These are phyloP conservation scores for Holtermannia corniformis DNA, from an alignment of 768 basidiomycete species.

Conservation along the genomic window DNA sequence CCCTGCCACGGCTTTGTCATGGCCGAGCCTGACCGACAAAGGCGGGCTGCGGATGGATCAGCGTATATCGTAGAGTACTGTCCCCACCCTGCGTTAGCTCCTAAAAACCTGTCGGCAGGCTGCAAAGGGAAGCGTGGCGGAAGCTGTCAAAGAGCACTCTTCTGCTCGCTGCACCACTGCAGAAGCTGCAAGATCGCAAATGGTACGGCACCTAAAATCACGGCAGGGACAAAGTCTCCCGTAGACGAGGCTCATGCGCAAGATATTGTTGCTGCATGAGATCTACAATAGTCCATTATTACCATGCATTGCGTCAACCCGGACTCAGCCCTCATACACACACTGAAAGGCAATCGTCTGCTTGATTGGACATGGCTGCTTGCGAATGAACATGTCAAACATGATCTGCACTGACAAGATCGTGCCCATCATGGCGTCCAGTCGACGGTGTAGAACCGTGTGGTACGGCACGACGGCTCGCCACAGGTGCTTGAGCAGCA, in stretches of 20 bases:
- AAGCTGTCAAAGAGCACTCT: background rate
- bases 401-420: background rate
- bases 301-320: background rate
- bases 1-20: background rate
- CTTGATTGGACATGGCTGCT: background rate
- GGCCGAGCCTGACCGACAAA: background rate
- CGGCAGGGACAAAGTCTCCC: too few relatives aligned
- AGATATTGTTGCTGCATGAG: background rate
- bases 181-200: background rate
- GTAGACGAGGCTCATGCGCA: background rate
- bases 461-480: background rate
- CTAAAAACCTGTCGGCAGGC: background rate
- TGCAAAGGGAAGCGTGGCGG: background rate
- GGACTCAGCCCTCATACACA: background rate
- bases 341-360: background rate
- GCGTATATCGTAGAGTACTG: background rate
- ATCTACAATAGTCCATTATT: background rate
- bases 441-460: background rate
- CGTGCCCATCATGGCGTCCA: background rate
- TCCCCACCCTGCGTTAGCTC: background rate
- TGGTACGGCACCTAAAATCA: background rate
- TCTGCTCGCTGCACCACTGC: background rate
- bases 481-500: background rate
- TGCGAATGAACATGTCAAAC: background rate
- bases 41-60: background rate